These are phyloP conservation scores for Dactylellina cionopaga DNA, from an alignment of 2,329 filamentous ascomycete species.

Conservation along the genomic window DNA sequence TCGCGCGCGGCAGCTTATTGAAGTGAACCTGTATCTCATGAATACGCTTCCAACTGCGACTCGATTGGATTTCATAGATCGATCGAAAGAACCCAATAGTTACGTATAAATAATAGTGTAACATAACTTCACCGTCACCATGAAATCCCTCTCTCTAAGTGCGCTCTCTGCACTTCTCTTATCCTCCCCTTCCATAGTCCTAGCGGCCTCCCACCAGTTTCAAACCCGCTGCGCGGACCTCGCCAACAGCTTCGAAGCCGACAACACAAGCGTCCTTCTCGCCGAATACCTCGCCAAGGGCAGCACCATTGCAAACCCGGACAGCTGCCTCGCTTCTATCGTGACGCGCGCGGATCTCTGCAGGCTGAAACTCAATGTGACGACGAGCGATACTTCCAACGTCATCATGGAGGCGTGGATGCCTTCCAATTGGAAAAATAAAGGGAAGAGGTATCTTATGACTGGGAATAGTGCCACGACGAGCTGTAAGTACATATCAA, in stretches of 20 bases:
- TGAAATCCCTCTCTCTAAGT: background rate
- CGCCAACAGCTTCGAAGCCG: background rate
- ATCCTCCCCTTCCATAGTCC: background rate
- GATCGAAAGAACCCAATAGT: no score
- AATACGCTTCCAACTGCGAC: no score
- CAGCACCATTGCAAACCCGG: conserved; percentile 2
- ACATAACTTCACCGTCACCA: background rate
- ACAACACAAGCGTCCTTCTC: conserved; percentile 8
- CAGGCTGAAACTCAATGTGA: conserved; percentile 15
- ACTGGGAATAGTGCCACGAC: conserved; percentile 1
- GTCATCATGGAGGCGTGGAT: conserved; percentile 40
- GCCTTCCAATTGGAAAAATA: conserved; percentile 21
- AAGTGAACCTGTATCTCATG: no score
- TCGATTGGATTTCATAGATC: no score
- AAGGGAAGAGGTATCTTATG: conserved; percentile 15
- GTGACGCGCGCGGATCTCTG: conserved; percentile 11
- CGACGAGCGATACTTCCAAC: conserved; percentile 24
- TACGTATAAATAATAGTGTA: no score
- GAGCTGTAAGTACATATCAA: conserved; percentile 2
- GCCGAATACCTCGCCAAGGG: conserved; percentile 14
- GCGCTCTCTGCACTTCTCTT: background rate
- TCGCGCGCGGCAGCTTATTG: no score
- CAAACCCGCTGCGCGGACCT: conserved; percentile 7
- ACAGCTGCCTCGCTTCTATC: background rate
- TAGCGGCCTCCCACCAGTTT: background rate